Conservation (phyloP, 2,329 filamentous ascomycete genomes). For the Fusarium incarnatum region DNA sequence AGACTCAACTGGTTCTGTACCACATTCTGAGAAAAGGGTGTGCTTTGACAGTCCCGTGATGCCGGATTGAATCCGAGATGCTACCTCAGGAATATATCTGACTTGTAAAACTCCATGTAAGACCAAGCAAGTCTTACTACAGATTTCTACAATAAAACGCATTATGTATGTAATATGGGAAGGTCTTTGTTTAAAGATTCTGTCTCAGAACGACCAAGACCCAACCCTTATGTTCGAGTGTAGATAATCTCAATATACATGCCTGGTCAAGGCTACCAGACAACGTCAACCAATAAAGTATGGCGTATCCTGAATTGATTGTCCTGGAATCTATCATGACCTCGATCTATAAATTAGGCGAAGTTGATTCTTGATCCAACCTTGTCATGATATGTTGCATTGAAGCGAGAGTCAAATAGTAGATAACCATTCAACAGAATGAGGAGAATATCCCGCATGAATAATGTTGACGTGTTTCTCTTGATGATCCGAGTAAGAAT, state of each 20-base stretch:
- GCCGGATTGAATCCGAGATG: background rate
- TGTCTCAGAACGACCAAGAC: background rate
- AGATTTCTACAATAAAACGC: background rate
- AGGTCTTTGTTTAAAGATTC: background rate
- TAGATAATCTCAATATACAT: background rate
- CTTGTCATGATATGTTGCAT: background rate
- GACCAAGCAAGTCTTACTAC: background rate
- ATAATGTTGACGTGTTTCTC: too few species aligned
- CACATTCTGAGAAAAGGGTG: slow-evolving; percentile 13
- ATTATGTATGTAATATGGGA: too few species aligned
- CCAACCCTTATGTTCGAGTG: background rate
- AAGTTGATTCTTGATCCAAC: background rate
- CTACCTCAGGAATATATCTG: background rate
- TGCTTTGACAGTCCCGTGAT: slow-evolving; percentile 35
- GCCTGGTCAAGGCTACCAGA: background rate
- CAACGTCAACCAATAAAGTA: background rate
- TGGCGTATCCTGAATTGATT: background rate
- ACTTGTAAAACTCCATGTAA: background rate
- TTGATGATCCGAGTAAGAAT: too few species aligned
- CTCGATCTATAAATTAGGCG: background rate
- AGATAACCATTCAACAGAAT: background rate
- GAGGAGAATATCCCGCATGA: background rate
- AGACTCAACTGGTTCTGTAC: slow-evolving; percentile 21
- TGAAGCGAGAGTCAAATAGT: background rate
- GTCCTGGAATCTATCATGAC: background rate